phyloP scores from a whole-genome alignment of 108 stramenopile species.

The Cyclotella sp. region DNA sequence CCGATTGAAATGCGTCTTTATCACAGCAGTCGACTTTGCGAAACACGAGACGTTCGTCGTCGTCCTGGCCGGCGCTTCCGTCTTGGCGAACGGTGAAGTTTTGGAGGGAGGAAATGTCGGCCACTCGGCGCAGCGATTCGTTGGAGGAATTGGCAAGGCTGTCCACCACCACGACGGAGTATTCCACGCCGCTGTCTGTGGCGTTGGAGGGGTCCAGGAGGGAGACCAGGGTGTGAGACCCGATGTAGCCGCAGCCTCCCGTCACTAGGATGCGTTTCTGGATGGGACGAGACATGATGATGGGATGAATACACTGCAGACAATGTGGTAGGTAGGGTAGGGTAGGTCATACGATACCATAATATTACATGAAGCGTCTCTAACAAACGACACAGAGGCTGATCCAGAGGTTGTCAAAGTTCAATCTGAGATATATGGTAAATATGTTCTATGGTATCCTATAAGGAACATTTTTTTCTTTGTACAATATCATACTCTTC shows the following conservation, averaged over 20 bases:
- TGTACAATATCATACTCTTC: too few relatives aligned
- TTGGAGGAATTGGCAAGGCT: slow-evolving; percentile 78
- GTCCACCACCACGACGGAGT: slow-evolving; percentile 90
- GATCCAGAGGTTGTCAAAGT: too few relatives aligned
- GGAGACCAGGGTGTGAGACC: slow-evolving; percentile 93
- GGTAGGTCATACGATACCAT: too few relatives aligned
- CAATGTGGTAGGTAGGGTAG: too few relatives aligned
- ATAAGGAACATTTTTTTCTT: too few relatives aligned
- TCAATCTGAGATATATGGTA: too few relatives aligned
- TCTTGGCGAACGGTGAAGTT: slow-evolving; percentile 28
- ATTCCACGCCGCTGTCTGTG: slow-evolving; percentile 54
- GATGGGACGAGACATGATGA: slow-evolving; percentile 4
- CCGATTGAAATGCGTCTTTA: slow-evolving; percentile 57
- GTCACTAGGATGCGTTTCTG: slow-evolving; percentile 84
- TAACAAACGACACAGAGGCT: too few relatives aligned
- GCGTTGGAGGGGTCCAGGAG: slow-evolving; percentile 70
- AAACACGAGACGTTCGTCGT: slow-evolving; percentile 66
- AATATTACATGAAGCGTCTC: too few relatives aligned
- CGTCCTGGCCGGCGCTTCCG: slow-evolving; percentile 33
- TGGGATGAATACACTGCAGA: too few relatives aligned
- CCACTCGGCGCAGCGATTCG: slow-evolving; percentile 77
- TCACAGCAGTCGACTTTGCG: slow-evolving; percentile 84
- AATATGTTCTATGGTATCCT: too few relatives aligned
- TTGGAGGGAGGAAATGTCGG: slow-evolving; percentile 63
- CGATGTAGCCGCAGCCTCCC: slow-evolving; percentile 99